Conservation (phyloP, 163 green algal species). For the Coccomyxa subellipsoidea region DNA sequence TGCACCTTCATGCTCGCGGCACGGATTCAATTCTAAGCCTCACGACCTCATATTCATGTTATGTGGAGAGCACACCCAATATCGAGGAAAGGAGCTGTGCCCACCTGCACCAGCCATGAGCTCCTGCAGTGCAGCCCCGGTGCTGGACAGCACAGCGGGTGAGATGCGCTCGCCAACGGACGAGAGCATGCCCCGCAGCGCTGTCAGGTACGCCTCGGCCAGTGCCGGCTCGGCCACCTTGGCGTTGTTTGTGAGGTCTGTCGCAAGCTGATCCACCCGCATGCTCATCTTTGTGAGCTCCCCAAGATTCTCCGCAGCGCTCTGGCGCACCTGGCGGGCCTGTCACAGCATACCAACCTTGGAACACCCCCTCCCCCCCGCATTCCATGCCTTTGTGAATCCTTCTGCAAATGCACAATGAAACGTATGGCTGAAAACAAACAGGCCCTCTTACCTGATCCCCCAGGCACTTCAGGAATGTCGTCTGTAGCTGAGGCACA, state of each 20-base stretch:
- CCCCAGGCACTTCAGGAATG: slow-evolving; percentile 94
- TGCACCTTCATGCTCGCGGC: too few relatives aligned
- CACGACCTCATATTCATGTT: too few relatives aligned
- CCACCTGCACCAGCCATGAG: slow-evolving; percentile 22
- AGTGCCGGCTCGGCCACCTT: slow-evolving; percentile 37
- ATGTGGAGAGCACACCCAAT: too few relatives aligned
- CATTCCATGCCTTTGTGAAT: neutral
- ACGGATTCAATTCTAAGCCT: too few relatives aligned
- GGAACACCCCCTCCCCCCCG: neutral
- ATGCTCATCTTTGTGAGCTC: slow-evolving; percentile 72
- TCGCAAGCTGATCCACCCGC: slow-evolving; percentile 81
- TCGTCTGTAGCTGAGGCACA: slow-evolving; percentile 97
- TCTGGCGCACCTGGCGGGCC: slow-evolving; percentile 56
- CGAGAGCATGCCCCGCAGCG: slow-evolving; percentile 50
- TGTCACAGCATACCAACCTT: slow-evolving; percentile 16
- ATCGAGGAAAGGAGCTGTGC: neutral
- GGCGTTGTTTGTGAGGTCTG: slow-evolving; percentile 61
- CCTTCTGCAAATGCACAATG: neutral
- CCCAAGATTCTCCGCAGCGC: slow-evolving; percentile 85
- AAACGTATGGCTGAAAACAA: neutral
- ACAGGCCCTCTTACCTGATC: slow-evolving; percentile 49
- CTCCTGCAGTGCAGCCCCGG: slow-evolving; percentile 32
- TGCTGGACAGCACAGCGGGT: slow-evolving; percentile 41
- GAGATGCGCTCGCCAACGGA: slow-evolving; percentile 50
- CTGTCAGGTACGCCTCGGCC: slow-evolving; percentile 62